Evolutionary conservation across 1,139 yeast genomes (phyloP), one percentile per base, ranked within the genome.

Genomic region (Nakaseomyces nivariensis): DNA sequence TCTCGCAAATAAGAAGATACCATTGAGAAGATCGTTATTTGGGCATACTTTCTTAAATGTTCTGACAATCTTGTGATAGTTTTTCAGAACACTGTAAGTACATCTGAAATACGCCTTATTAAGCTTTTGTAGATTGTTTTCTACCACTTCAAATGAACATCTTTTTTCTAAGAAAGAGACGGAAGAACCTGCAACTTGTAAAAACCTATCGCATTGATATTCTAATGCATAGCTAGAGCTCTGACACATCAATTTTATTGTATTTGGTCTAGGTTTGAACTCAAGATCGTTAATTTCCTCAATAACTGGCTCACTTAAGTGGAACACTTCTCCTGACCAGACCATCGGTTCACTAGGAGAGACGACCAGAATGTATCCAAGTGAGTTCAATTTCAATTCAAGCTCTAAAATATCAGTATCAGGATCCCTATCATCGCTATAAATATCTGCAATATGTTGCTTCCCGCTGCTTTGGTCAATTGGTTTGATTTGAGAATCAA

Each of bases 281-380:
- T 65, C 57, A 5, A 64, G 50, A 11, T 63, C 63, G 9, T 58
- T 58, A 31, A 51, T 54, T 4, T 54, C 69, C 32, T 66, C 55
- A 26, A 50, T 51, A 25, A 53, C 53, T 10, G 55, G 57, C n/a
- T 53, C 58, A 1, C 64, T 55, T 3, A 86, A 65, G 48, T 79
- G 77, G 36, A 83, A 77, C 54, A 85, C 82, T 26, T 77, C 75
- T 2, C 97, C 97, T 56, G 86, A 92, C 97, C 97, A 90, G 31
- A 86, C 80, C 63, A 90, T 77, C 0, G 97, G 95, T 59, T 86
- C 87, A 11, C 83, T 77, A 1, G 96, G 92, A 59, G 87, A 82
- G 25, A 89, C 69, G 0, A 90, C 83, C 36, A 90, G 61, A 13
- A 89, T 76, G 58, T 88, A 88, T 0, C 87, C 82, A 49, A 70